phyloP scores from a whole-genome alignment of 164 flowering plant genomes.

The Euptelea pleiosperma region DNA sequence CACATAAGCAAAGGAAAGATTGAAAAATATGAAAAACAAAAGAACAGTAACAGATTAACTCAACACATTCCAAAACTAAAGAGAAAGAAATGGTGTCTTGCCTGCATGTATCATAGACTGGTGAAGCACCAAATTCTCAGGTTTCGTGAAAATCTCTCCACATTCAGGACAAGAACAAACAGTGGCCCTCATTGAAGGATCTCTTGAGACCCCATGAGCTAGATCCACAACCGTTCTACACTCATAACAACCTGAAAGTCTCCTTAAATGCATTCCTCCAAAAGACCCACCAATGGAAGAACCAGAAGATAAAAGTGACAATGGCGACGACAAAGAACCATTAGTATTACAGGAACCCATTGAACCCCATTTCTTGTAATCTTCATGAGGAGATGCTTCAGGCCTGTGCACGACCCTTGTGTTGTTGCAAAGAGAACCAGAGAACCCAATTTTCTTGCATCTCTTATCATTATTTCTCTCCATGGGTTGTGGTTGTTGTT shows the following conservation, averaged over 20 bases:
- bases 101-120: constrained; percentile 91
- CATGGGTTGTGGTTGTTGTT: constrained; percentile 8
- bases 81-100: constrained; percentile 16
- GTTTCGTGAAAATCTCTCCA: constrained; percentile 72
- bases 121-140: constrained; percentile 79
- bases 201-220: constrained; percentile 55
- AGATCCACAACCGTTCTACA: constrained; percentile 90
- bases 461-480: constrained; percentile 39
- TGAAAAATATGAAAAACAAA: constrained; percentile 1
- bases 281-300: constrained; percentile 40
- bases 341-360: constrained; percentile 19
- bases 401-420: constrained; percentile 74
- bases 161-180: constrained; percentile 72
- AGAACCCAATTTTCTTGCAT: constrained; percentile 63
- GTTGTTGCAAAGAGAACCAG: constrained; percentile 81
- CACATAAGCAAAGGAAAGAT: no score
- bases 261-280: constrained; percentile 68
- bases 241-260: constrained; percentile 87
- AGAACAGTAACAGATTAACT: background rate
- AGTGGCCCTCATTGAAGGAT: constrained; percentile 56
- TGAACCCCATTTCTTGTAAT: constrained; percentile 40
- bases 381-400: constrained; percentile 46
- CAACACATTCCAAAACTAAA: background rate
- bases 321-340: constrained; percentile 27
- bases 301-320: constrained; percentile 18